Percentiles rank a stretch among this genome's conserved stretches.
These are phyloP conservation scores for Jamesozyma rosinii DNA, from an alignment of 805 yeast genomes.

Conservation along the genomic window DNA sequence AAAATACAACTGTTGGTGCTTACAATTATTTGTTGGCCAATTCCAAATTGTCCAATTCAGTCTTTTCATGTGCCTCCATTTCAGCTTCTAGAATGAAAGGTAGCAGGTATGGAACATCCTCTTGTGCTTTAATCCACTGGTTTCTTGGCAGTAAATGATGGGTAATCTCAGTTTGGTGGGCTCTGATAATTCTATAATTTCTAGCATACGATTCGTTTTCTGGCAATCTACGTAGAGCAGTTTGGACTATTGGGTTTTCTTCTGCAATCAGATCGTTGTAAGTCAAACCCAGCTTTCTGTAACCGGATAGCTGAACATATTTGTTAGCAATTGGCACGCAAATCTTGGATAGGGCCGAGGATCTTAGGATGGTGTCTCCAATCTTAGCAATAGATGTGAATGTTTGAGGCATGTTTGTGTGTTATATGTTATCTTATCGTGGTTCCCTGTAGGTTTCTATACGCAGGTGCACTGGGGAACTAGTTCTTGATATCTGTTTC, in stretches of 20 bases:
- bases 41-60: conserved; percentile 72
- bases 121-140: conserved; percentile 69
- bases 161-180: conserved; percentile 77
- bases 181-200: conserved; percentile 83
- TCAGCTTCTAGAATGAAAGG: conserved; percentile 93
- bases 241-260: conserved; percentile 79
- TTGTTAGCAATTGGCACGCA: conserved; percentile 72
- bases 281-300: conserved; percentile 90
- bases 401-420: conserved; percentile 32
- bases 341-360: conserved; percentile 68
- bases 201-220: conserved; percentile 79
- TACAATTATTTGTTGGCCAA: conserved; percentile 2
- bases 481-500: too few species aligned
- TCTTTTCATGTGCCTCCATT: conserved; percentile 81
- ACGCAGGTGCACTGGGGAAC: too few species aligned
- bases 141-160: conserved; percentile 77
- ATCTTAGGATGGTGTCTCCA: conserved; percentile 69
- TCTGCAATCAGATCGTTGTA: conserved; percentile 82
- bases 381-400: conserved; percentile 62
- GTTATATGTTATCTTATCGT: neutral
- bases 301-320: conserved; percentile 71
- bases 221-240: conserved; percentile 82
- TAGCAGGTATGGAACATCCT: conserved; percentile 71
- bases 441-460: too few species aligned
- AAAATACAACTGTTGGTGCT: too few species aligned